Evolutionary conservation across 140 eudicot species (phyloP), one percentile per base, ranked within the genome.

Genomic region (Oenanthe javanica): DNA sequence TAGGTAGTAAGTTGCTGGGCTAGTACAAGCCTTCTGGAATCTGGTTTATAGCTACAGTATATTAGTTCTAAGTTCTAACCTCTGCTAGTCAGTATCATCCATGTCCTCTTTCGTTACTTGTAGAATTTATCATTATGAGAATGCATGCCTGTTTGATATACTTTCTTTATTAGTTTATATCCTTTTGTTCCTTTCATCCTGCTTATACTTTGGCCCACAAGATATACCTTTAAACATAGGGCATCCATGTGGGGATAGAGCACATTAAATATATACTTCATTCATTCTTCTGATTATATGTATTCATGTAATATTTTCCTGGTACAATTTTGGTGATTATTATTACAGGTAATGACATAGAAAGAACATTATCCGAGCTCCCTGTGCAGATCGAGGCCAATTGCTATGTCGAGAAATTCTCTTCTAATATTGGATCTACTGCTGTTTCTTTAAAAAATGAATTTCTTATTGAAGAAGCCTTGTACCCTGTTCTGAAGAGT

Each of bases 401-500:
- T 82, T 38, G 78, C 43, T 36, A 57, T 80, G 77, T 64, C 47
- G 85, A 82, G 36, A 79, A 79, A 9, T 40, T 80, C 51, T 77
- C 74, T 76, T 83, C 79, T 50, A 57, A 69, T 77, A 51, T 81
- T 75, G 91, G 79, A 77, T 79, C 84, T 45, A 19, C n/a, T 70
- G 82, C 63, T 82, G 86, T 77, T 79, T 67, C 72, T 81, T 45
- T 51, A 16, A 64, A 79, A 43, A 27, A 55, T 18, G n/a, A 77
- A 5, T n/a, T 25, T 23, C 9, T 31, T 10, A 5, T 7, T 49
- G 79, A 75, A 48, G 79, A 75, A 48, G 79, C n/a, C 31, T 79
- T 74, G 38, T 55, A 72, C 75, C 88, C 93, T 66, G 49, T 86
- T 55, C 31, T 92, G 82, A 85, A 86, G 84, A 90, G 89, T 87